These are phyloP conservation scores for Otatea glauca DNA, from an alignment of 176 grass and related monocot species.

Conservation along the genomic window DNA sequence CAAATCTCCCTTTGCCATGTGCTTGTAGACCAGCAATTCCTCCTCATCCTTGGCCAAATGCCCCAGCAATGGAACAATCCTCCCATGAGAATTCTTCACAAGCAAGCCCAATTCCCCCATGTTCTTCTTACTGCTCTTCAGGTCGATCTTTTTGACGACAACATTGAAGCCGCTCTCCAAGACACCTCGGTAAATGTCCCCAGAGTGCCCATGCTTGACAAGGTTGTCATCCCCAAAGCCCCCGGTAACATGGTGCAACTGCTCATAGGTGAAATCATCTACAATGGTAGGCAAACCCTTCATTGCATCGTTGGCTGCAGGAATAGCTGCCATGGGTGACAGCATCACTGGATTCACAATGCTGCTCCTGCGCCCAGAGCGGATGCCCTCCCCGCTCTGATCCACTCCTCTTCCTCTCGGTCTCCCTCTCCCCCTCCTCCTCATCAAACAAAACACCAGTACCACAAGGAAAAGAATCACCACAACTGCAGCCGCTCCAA, in stretches of 20 bases:
- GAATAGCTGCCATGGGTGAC: constrained; percentile 43
- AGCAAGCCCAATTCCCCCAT: constrained; percentile 61
- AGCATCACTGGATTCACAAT: constrained; percentile 55
- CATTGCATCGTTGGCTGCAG: constrained; percentile 24
- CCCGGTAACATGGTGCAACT: constrained; percentile 61
- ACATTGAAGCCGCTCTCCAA: constrained; percentile 68
- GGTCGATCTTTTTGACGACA: constrained; percentile 66
- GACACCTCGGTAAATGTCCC: constrained; percentile 69
- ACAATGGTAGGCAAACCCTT: constrained; percentile 34
- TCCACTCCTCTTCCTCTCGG: constrained; percentile 44
- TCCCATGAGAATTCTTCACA: constrained; percentile 50
- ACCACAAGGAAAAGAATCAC: constrained; percentile 37
- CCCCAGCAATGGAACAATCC: constrained; percentile 76
- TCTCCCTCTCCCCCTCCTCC: constrained; percentile 36
- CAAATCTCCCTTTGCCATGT: constrained; percentile 82
- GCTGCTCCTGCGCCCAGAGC: constrained; percentile 57
- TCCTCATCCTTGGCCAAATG: constrained; percentile 59
- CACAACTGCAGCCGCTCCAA: constrained; percentile 50
- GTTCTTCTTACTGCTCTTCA: constrained; percentile 51
- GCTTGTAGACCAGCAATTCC: constrained; percentile 71
- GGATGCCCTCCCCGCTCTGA: constrained; percentile 52
- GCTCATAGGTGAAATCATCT: constrained; percentile 69
- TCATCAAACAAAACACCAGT: constrained; percentile 51
- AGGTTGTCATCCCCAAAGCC: constrained; percentile 67
- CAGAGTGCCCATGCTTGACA: constrained; percentile 70